A percentile compares a stretch with the other conserved stretches of the same genome.
Conservation (phyloP, 2,329 filamentous ascomycete species). For the Drechslerella dactyloides region DNA sequence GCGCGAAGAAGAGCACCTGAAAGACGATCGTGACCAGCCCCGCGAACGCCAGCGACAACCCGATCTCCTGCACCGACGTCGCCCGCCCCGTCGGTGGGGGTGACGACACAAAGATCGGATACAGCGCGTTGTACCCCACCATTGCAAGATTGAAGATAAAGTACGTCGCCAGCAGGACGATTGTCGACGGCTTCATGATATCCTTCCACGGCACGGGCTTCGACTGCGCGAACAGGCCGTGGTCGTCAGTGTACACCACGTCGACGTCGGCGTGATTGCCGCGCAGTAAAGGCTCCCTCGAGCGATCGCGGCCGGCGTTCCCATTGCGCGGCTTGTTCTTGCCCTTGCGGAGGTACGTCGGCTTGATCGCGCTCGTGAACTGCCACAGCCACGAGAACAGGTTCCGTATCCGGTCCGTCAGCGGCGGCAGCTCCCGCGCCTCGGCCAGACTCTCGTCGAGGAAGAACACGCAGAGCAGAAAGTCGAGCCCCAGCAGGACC, state of each 20-base stretch:
- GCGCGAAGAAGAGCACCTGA: conserved; percentile 83
- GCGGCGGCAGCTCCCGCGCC: conserved; percentile 66
- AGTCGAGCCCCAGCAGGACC: conserved; percentile 72
- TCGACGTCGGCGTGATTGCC: not conserved
- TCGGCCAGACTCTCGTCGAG: conserved; percentile 85
- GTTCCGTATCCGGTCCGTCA: conserved; percentile 66
- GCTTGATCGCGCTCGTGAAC: conserved; percentile 59
- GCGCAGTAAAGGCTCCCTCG: conserved; percentile 24
- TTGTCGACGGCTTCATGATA: conserved; percentile 77
- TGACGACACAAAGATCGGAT: conserved; percentile 87
- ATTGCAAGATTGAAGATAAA: conserved; percentile 93
- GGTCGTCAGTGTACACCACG: conserved; percentile 18
- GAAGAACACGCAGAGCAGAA: conserved; percentile 76
- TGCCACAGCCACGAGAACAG: conserved; percentile 74
- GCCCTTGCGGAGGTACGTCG: conserved; percentile 18
- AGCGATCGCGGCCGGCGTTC: not conserved
- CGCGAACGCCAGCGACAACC: conserved; percentile 81
- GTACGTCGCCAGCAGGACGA: conserved; percentile 82
- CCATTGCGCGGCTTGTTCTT: conserved; percentile 11
- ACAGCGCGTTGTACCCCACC: conserved; percentile 92
- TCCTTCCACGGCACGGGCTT: conserved; percentile 42
- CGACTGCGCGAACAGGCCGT: conserved; percentile 19
- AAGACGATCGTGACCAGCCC: conserved; percentile 86
- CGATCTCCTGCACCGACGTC: conserved; percentile 79
- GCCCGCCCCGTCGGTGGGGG: conserved; percentile 76